Evolutionary conservation across 2,329 filamentous ascomycete genomes (phyloP).

Genomic region (Colletotrichum brevisporum): DNA sequence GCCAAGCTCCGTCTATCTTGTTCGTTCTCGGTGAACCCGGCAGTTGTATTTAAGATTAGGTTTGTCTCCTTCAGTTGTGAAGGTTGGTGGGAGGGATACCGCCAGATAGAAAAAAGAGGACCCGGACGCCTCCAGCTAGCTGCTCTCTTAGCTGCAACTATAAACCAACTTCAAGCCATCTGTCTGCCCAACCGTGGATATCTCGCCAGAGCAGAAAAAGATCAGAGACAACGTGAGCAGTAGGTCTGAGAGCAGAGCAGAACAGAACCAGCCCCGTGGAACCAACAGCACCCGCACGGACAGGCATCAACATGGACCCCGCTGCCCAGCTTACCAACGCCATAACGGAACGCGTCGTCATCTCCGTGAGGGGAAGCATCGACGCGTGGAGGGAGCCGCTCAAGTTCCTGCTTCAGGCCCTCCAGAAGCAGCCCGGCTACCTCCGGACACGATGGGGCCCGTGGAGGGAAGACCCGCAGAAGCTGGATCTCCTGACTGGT

Average conservation of each 20-base stretch:
- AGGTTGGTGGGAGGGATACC: background rate
- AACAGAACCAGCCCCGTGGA: background rate
- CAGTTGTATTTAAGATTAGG: constrained; percentile 36
- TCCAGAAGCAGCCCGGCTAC: constrained; percentile 46
- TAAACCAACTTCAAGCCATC: constrained; percentile 6
- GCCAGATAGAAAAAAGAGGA: background rate
- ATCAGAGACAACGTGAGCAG: too few species aligned
- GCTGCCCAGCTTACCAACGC: constrained; percentile 38
- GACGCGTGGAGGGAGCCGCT: constrained; percentile 47
- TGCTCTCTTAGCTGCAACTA: constrained; percentile 10
- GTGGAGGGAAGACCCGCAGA: constrained; percentile 46
- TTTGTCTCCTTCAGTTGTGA: constrained; percentile 7
- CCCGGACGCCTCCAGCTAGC: constrained; percentile 11
- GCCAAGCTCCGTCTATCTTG: constrained; percentile 2
- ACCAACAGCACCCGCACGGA: background rate
- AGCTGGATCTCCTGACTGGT: constrained; percentile 47
- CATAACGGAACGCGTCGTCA: constrained; percentile 42
- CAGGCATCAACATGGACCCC: constrained; percentile 28
- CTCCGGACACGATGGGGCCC: constrained; percentile 49
- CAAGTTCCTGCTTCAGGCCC: constrained; percentile 46
- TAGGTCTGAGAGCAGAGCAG: background rate
- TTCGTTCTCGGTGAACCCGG: constrained; percentile 6
- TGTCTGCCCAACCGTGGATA: background rate
- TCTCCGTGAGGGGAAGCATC: constrained; percentile 45
- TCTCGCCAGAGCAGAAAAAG: background rate